A percentile compares a stretch with the other conserved stretches of the same genome.
phyloP scores from a whole-genome alignment of 2,329 filamentous ascomycete genomes.

The Colletotrichum cereale region DNA sequence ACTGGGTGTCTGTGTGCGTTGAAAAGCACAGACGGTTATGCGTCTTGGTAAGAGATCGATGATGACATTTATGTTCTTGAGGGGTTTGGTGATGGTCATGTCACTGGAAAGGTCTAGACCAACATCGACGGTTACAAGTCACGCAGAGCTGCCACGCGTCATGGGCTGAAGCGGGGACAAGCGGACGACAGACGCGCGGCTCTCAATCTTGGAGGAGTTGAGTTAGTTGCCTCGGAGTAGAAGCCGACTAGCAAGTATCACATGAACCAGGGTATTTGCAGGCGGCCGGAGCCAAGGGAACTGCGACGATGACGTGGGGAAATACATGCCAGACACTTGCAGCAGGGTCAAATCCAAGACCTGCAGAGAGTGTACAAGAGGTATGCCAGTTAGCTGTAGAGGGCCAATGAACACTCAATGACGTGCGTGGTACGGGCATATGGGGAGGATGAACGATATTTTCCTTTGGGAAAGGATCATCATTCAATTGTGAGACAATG shows the following conservation, averaged over 20 bases:
- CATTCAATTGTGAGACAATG: not conserved
- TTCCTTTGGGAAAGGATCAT: not conserved
- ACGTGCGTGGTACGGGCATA: not conserved
- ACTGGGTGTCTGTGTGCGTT: not conserved
- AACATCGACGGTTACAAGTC: too few relatives aligned
- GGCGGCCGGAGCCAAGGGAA: not conserved
- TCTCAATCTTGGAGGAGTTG: not conserved
- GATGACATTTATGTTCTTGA: not conserved
- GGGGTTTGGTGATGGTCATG: not conserved
- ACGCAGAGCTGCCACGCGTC: not conserved
- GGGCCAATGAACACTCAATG: not conserved
- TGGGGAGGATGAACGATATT: not conserved
- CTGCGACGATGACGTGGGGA: constrained; percentile 4
- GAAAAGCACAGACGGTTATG: not conserved
- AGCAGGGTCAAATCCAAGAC: constrained; percentile 23
- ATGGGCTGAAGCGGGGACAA: too few relatives aligned
- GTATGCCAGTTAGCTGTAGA: not conserved
- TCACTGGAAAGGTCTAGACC: not conserved
- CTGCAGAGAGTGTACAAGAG: constrained; percentile 3
- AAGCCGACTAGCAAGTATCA: not conserved
- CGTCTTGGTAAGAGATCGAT: not conserved
- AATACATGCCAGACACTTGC: constrained; percentile 31
- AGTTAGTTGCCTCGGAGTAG: not conserved
- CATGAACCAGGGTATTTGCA: not conserved
- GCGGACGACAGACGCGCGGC: not conserved